Base-by-base conservation (phyloP, 257 asterid species). In the Linaria vulgaris region DNA sequence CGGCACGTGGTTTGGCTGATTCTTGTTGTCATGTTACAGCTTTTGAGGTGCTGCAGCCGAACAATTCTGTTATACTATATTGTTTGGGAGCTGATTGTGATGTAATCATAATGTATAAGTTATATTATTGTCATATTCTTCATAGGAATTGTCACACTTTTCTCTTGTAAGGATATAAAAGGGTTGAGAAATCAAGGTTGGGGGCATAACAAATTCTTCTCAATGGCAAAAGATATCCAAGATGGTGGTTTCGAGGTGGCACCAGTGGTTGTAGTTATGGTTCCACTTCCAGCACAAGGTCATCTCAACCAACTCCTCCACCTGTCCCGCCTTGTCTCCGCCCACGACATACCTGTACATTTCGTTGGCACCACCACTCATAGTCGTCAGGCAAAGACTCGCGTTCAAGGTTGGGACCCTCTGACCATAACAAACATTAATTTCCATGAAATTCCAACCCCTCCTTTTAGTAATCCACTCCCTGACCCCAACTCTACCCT, bases 271-370 rank as follows among this genome's bases (percentile, higher is more conserved):
- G 66, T 68, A 9, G 72, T 68, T 1, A 59, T 68, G 67, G 72
- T 68, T 12, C 72, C 72, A 0, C 65, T 59, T 15, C 67, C 72
- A 11, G 72, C 72, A 68, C 72, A 68, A 50, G 72, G 72, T 34
- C 72, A 68, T 49, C 72, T 68, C 46, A 68, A 68, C 67, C 72
- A 59, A 59, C 72, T 66, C 53, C 71, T 66, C 48, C 64, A 61
- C 22, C 57, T 66, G 23, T 55, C 56, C 47, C 71, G 71, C 27
- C 66, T 68, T 44, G 10, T 68, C 34, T 34, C 59, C 43, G 30
- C 66, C 49, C 38, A 59, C 52, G 20, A 37, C 72, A 59, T 68
- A 20, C 66, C 72, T 1, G 41, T 68, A 25, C 67, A 68, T 34
- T 68, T 17, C 34, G 72, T 68, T 12, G 59, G 67, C 54, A 31